These are phyloP conservation scores for Macrotyloma uniflorum DNA, from an alignment of 306 rosid genomes.

Conservation along the genomic window DNA sequence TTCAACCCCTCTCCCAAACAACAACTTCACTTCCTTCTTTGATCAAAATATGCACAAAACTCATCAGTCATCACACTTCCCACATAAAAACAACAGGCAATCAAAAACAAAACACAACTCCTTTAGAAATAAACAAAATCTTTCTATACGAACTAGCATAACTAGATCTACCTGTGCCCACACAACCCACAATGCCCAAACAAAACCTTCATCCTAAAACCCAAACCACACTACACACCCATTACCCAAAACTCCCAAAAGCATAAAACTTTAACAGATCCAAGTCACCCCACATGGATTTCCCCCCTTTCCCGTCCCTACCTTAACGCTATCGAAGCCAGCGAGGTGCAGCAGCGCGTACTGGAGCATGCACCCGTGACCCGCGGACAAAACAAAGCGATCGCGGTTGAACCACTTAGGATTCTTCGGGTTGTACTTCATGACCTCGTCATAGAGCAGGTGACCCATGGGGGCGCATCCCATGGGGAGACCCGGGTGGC, in stretches of 20 bases:
- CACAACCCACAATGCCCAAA: not conserved
- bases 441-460: conserved; percentile 78
- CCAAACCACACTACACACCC: not conserved
- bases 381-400: conserved; percentile 92
- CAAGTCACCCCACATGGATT: not conserved
- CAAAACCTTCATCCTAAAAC: not conserved
- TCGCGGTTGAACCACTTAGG: conserved; percentile 97
- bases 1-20: conserved; percentile 42
- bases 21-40: not conserved
- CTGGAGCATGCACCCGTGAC: conserved; percentile 97
- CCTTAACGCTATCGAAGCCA: conserved; percentile 88
- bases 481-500: conserved; percentile 98
- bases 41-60: not conserved
- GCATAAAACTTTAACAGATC: not conserved
- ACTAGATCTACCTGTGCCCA: not conserved
- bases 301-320: not conserved
- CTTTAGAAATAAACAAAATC: not conserved
- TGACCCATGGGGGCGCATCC: conserved; percentile 99
- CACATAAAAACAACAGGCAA: not conserved
- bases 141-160: not conserved
- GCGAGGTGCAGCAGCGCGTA: conserved; percentile 95
- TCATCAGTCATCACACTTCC: not conserved
- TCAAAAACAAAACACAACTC: not conserved
- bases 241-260: not conserved
- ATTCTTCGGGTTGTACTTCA: conserved; percentile 91